Evolutionary conservation across 2,329 filamentous ascomycete species (phyloP), one percentile per base, ranked within the genome.

Genomic region (Paraphoma chrysanthemicola): DNA sequence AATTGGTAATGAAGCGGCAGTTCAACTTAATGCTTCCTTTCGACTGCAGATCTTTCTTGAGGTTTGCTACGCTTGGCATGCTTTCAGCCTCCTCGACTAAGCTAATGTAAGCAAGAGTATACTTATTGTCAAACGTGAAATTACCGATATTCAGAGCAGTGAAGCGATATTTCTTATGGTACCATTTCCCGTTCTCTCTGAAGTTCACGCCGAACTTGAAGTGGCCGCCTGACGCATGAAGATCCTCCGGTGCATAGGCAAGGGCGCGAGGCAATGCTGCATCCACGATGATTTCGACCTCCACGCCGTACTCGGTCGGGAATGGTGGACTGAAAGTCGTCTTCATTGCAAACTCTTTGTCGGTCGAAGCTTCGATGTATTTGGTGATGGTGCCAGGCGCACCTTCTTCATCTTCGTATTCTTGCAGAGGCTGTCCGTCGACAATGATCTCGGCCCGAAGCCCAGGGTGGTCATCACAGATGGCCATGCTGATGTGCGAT

Each of bases 351-450:
- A 63, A 59, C 2, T 51, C 23, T 4, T 47, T 36, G 1, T 44
- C 55, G 7, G 53, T 48, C 29, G 44, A 38, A 10, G 55, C 58
- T 23, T 59, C 58, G 4, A 59, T 30, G 41, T 62, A 62, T 47
- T 54, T 59, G 3, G 53, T 57, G 6, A 53, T 16, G 12, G 42
- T 16, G 1, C 54, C 50, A 1, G 36, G 42, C 16, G 48, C 4
- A 4, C 47, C 36, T 4, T 59, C 49, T 2, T 39, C 47, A 17
- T 63, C 56, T 10, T 62, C 52, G 29, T 63, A 62, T 39, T 65
- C 62, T 31, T 16, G 36, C 3, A 63, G 39, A 3, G 58, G 48
- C 30, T 30, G 7, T 1, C 28, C 48, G 14, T 56, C 16, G 23
- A 63, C 56, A 18, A 48, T 7, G 8, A 67, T 30, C 23, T 59